Evolutionary conservation across 495 filamentous ascomycete species (phyloP).

Genomic region (Sphaerosporella brunnea): DNA sequence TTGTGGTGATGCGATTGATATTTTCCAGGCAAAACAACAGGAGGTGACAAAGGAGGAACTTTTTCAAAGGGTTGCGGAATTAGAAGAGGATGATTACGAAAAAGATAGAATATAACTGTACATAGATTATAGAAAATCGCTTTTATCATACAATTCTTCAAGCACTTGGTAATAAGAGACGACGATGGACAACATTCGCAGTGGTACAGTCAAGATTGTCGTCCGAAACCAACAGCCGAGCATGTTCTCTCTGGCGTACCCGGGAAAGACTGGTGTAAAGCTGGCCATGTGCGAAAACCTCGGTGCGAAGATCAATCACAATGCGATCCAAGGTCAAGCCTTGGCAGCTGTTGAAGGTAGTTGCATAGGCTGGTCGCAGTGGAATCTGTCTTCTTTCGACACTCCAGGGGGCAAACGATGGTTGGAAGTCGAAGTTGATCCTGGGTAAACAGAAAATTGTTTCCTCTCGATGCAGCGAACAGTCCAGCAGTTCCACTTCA

Average conservation of each 20-base stretch:
- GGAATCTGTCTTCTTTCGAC: constrained; percentile 6
- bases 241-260: not conserved
- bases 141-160: too few relatives aligned
- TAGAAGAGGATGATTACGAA: too few relatives aligned
- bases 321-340: constrained; percentile 3
- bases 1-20: too few relatives aligned
- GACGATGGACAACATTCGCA: constrained; percentile 7
- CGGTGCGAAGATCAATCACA: constrained; percentile 5
- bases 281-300: constrained; percentile 8
- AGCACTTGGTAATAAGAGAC: too few relatives aligned
- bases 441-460: not conserved
- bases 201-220: not conserved
- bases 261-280: constrained; percentile 5
- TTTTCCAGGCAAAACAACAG: too few relatives aligned
- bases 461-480: not conserved
- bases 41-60: too few relatives aligned
- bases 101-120: too few relatives aligned
- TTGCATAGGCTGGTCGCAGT: constrained; percentile 6
- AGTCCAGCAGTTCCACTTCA: not conserved
- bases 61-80: too few relatives aligned
- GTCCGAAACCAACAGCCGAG: not conserved
- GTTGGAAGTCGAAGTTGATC: constrained; percentile 10
- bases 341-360: constrained; percentile 12
- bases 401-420: constrained; percentile 1
- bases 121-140: too few relatives aligned